A percentile compares a stretch with the other conserved stretches of the same genome.
phyloP scores from a whole-genome alignment of 345 rosid species.

The Citrus sinensis region DVS_A1.0 CM039167.1:770001-770500 shows the following conservation, averaged over 20 bases:
- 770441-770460: slow-evolving; percentile 42
- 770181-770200: not conserved
- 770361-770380: slow-evolving; percentile 88
- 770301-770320: slow-evolving; percentile 85
- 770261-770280: slow-evolving; percentile 31
- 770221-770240: not conserved
- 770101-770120: not conserved
- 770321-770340: slow-evolving; percentile 90
- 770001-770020: slow-evolving; percentile 80
- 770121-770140: not conserved
- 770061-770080: not conserved
- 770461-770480: not conserved
- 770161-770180: not conserved
- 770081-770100: not conserved
- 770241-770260: not conserved
- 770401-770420: slow-evolving; percentile 80
- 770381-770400: slow-evolving; percentile 76
- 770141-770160: not conserved
- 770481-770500: not conserved
- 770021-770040: slow-evolving; percentile 63
- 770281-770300: slow-evolving; percentile 85
- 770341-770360: slow-evolving; percentile 90
- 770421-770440: slow-evolving; percentile 80
- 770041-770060: slow-evolving; percentile 56
- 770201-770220: not conserved